These are phyloP conservation scores for Pseudogymnoascus sp. DNA, from an alignment of 2,329 filamentous ascomycete species.

Conservation along the genomic window DNA sequence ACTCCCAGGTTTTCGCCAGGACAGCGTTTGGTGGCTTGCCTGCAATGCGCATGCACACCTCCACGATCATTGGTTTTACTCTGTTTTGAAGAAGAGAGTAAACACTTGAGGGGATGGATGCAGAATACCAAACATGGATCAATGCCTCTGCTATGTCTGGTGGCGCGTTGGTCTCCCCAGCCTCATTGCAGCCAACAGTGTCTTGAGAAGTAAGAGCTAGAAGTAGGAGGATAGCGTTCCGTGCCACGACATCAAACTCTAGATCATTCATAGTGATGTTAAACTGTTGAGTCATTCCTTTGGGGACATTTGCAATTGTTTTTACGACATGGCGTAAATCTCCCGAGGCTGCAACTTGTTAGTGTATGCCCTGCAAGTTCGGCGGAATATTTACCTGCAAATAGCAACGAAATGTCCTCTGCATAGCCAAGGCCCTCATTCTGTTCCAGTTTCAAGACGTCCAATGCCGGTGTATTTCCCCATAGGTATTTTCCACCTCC, in stretches of 20 bases:
- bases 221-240: constrained; percentile 18
- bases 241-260: constrained; percentile 19
- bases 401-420: constrained; percentile 15
- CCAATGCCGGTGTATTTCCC: constrained; percentile 18
- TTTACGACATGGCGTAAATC: constrained; percentile 18
- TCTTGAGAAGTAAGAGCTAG: constrained; percentile 13
- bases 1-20: constrained; percentile 16
- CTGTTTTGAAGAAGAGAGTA: neutral
- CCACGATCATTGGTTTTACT: constrained; percentile 12
- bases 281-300: constrained; percentile 6
- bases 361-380: neutral
- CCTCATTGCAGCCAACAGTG: neutral
- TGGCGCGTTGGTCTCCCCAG: neutral
- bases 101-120: constrained; percentile 6
- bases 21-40: constrained; percentile 8
- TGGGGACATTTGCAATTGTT: constrained; percentile 15
- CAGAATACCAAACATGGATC: constrained; percentile 17
- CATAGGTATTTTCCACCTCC: constrained; percentile 17
- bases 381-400: constrained; percentile 15
- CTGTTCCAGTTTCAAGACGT: constrained; percentile 15
- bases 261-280: constrained; percentile 17
- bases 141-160: neutral
- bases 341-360: constrained; percentile 15
- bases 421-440: constrained; percentile 17
- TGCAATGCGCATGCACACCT: constrained; percentile 11